Percentiles rank a stretch among this genome's conserved stretches.
These are phyloP conservation scores for Schizophyllum amplum DNA, from an alignment of 1,284 basidiomycete genomes.

Conservation along the genomic window DNA sequence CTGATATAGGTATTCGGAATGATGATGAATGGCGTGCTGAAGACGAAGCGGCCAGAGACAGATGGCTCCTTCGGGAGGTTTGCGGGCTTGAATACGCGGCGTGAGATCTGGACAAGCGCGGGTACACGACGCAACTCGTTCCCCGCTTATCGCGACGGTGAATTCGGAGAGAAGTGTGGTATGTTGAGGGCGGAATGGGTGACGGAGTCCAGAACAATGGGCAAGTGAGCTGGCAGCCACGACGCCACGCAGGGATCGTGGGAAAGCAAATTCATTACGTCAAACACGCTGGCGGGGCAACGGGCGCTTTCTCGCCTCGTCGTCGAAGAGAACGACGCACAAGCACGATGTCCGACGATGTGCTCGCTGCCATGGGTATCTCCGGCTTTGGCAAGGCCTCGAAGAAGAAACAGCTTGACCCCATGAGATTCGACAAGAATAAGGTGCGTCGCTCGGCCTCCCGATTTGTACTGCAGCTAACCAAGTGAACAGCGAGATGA, in stretches of 20 bases:
- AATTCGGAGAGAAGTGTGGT: neutral
- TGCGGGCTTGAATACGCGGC: neutral
- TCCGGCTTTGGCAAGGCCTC: conserved; percentile 67
- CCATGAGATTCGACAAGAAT: conserved; percentile 65
- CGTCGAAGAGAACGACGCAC: neutral
- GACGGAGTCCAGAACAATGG: neutral
- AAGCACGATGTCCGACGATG: conserved; percentile 25
- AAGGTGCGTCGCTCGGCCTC: conserved; percentile 25
- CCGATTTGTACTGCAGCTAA: neutral
- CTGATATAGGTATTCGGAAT: neutral
- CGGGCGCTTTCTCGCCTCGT: neutral
- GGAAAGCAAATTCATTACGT: neutral
- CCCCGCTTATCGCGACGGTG: too few relatives aligned
- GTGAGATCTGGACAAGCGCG: neutral
- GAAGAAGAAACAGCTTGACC: conserved; percentile 60
- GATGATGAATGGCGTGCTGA: neutral
- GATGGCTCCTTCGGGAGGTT: neutral
- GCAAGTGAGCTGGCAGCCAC: neutral
- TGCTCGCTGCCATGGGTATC: conserved; percentile 76
- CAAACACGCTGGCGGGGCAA: neutral
- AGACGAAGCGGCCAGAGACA: neutral
- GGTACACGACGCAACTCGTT: too few relatives aligned
- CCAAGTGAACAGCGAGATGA: neutral
- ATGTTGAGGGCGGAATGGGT: neutral
- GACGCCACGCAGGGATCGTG: neutral